Conservation (phyloP, 1,139 yeast species). For the Nakaseomyces nivariensis region DNA sequence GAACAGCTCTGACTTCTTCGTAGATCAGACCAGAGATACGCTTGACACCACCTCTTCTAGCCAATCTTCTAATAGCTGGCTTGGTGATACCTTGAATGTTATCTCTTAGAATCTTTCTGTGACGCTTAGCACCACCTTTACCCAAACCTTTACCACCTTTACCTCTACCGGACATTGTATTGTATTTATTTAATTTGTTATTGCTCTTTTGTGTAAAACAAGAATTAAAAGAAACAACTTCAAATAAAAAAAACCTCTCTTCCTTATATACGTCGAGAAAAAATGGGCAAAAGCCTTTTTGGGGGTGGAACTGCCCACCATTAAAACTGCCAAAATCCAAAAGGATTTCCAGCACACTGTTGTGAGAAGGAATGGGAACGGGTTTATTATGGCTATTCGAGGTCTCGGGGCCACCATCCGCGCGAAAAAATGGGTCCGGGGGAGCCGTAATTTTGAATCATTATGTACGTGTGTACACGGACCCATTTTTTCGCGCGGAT, state of each 20-base stretch:
- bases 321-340: too few species aligned
- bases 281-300: too few species aligned
- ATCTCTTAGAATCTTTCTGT: conserved; percentile 98
- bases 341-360: neutral
- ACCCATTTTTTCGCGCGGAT: neutral
- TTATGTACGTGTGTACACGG: neutral
- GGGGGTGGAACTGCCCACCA: too few species aligned
- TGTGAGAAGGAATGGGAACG: neutral
- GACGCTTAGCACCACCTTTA: conserved; percentile 99
- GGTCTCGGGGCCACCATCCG: neutral
- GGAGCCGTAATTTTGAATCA: neutral
- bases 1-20: conserved; percentile 97
- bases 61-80: conserved; percentile 99
- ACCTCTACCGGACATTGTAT: conserved; percentile 95
- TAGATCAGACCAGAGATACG: conserved; percentile 98
- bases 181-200: conserved; percentile 8
- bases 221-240: neutral
- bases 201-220: too few species aligned
- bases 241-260: neutral
- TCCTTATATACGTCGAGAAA: too few species aligned
- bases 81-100: conserved; percentile 99
- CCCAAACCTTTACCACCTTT: conserved; percentile 99
- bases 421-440: conserved; percentile 2
- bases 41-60: conserved; percentile 99
- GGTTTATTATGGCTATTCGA: neutral